phyloP scores from a whole-genome alignment of 495 filamentous ascomycete genomes.

The Penicillium macrosclerotiorum region DNA sequence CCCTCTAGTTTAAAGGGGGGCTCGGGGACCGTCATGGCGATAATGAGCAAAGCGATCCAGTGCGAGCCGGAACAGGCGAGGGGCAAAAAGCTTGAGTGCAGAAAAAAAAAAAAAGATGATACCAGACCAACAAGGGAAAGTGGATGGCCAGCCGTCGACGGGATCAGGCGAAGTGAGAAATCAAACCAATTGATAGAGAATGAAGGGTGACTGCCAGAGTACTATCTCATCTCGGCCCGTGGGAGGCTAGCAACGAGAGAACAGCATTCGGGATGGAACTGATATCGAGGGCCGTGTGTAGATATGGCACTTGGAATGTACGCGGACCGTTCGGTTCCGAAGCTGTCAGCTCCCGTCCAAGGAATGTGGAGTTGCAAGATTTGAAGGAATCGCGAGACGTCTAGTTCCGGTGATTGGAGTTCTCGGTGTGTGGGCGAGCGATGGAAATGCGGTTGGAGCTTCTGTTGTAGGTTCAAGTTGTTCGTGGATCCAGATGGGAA shows the following conservation, averaged over 20 bases:
- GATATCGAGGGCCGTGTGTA: too few relatives aligned
- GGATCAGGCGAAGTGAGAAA: slow-evolving; percentile 2
- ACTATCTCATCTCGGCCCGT: slow-evolving; percentile 38
- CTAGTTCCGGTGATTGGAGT: too few relatives aligned
- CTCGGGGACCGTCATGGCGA: slow-evolving; percentile 60
- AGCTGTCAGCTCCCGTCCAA: neutral
- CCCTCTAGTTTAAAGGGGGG: slow-evolving; percentile 65
- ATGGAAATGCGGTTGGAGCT: neutral
- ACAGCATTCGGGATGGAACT: slow-evolving; percentile 7
- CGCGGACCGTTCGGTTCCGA: neutral
- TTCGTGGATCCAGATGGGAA: neutral
- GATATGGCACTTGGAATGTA: too few relatives aligned
- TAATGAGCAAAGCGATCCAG: too few relatives aligned
- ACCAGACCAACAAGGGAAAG: slow-evolving; percentile 32
- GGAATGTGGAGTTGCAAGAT: neutral
- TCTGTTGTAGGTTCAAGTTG: neutral
- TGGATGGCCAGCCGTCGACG: slow-evolving; percentile 32
- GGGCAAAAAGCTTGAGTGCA: too few relatives aligned
- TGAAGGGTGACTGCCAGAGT: slow-evolving; percentile 40
- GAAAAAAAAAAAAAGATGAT: slow-evolving; percentile 16
- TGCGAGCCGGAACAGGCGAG: too few relatives aligned
- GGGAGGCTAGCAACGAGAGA: slow-evolving; percentile 1
- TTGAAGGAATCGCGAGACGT: neutral
- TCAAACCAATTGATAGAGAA: slow-evolving; percentile 17
- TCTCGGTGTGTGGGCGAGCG: neutral